Percentiles rank a stretch among this genome's conserved stretches.
These are phyloP conservation scores for Fulvia fulva DNA, from an alignment of 2,329 filamentous ascomycete species.

Conservation along the genomic window DNA sequence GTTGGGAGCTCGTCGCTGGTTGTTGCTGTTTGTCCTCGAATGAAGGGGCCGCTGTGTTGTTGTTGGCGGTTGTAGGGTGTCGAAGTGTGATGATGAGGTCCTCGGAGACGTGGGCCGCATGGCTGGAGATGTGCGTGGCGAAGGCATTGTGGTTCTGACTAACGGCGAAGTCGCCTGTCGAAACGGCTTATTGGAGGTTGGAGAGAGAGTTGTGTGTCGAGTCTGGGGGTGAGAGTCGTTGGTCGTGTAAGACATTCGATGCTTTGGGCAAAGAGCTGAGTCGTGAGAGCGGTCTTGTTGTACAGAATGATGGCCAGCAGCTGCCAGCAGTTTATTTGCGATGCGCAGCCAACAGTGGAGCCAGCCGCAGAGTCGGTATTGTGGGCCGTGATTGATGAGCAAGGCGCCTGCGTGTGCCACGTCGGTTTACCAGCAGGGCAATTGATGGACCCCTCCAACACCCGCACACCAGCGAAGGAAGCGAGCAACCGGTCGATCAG, in stretches of 20 bases:
- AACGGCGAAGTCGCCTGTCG: background rate
- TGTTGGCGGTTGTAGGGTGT: conserved; percentile 29
- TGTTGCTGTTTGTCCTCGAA: conserved; percentile 26
- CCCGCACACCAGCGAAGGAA: background rate
- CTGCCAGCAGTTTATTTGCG: background rate
- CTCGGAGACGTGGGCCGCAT: conserved; percentile 33
- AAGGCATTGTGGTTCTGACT: conserved; percentile 29
- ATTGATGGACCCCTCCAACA: background rate
- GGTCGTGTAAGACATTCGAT: conserved; percentile 7
- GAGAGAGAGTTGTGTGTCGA: background rate
- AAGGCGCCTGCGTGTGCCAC: background rate
- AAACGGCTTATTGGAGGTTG: background rate
- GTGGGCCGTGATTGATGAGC: background rate
- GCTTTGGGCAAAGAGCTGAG: background rate
- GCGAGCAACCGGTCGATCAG: background rate
- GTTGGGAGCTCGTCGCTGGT: conserved; percentile 34
- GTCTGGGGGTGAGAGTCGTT: background rate
- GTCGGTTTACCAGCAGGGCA: background rate
- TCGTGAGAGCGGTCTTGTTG: background rate
- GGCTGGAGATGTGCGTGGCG: conserved; percentile 32
- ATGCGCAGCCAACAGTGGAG: background rate
- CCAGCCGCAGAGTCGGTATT: background rate
- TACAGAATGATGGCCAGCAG: background rate
- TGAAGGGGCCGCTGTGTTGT: conserved; percentile 26
- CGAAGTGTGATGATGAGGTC: conserved; percentile 26